A percentile compares a stretch with the other conserved stretches of the same genome.
phyloP scores from a whole-genome alignment of 2,329 filamentous ascomycete species.

The Drechslera avenae region DNA sequence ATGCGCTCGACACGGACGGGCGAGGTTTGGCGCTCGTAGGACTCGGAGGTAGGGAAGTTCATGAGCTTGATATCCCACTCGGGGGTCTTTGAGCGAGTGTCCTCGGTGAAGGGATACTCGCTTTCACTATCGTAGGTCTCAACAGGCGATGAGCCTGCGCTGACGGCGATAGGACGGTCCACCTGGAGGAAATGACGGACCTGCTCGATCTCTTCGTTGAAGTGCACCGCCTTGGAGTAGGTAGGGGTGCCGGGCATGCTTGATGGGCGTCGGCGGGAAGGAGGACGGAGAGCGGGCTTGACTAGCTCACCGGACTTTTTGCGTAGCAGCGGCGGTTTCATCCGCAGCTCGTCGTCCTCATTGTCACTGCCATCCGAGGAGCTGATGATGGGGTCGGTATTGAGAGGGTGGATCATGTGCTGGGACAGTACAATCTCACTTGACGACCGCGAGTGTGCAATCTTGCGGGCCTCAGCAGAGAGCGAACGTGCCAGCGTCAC shows the following conservation, averaged over 20 bases:
- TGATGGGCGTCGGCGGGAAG: conserved; percentile 80
- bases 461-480: conserved; percentile 62
- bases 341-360: conserved; percentile 61
- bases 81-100: conserved; percentile 53
- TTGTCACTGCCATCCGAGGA: conserved; percentile 59
- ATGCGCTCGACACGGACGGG: conserved; percentile 84
- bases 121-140: conserved; percentile 84
- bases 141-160: conserved; percentile 87
- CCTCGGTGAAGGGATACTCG: conserved; percentile 83
- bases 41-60: conserved; percentile 75
- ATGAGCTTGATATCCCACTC: conserved; percentile 87
- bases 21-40: conserved; percentile 64
- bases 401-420: conserved; percentile 47
- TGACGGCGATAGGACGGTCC: conserved; percentile 93
- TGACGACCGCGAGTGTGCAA: conserved; percentile 64
- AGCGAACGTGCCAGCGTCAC: conserved; percentile 45
- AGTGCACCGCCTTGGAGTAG: conserved; percentile 96
- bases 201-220: conserved; percentile 94
- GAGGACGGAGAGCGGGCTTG: conserved; percentile 81
- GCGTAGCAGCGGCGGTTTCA: conserved; percentile 88
- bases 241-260: conserved; percentile 98
- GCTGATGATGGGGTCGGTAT: conserved; percentile 52
- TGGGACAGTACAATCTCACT: conserved; percentile 61
- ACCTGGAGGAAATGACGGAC: conserved; percentile 95
- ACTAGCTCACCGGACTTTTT: conserved; percentile 99